phyloP scores from a whole-genome alignment of 768 basidiomycete genomes.

The Hydnomerulius pinastri region DNA sequence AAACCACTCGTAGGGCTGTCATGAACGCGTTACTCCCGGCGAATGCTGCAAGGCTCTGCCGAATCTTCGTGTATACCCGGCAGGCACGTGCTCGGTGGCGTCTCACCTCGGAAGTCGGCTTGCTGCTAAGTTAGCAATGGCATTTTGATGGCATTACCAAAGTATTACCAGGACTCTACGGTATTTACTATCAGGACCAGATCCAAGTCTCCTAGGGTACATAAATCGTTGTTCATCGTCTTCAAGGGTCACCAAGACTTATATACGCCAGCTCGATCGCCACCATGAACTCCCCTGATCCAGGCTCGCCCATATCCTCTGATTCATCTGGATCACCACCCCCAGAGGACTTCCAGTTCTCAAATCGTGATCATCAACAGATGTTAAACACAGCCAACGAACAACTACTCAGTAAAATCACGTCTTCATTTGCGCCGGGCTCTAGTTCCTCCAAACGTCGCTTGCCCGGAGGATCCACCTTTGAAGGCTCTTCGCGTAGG shows the following conservation, averaged over 20 bases:
- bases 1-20: too few species aligned
- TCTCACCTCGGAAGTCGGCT: too few species aligned
- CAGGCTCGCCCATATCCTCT: slow-evolving; percentile 37
- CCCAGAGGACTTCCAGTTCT: slow-evolving; percentile 35
- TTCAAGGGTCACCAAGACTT: not conserved
- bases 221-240: not conserved
- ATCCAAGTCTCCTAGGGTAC: too few species aligned
- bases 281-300: slow-evolving; percentile 39
- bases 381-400: slow-evolving; percentile 17
- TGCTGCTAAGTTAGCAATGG: too few species aligned
- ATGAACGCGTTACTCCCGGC: too few species aligned
- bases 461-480: slow-evolving; percentile 48
- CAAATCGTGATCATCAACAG: slow-evolving; percentile 32
- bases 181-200: too few species aligned
- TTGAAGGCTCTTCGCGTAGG: slow-evolving; percentile 44
- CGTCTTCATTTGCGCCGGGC: slow-evolving; percentile 21
- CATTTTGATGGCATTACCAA: too few species aligned
- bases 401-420: slow-evolving; percentile 17
- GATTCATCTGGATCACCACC: slow-evolving; percentile 41
- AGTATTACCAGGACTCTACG: too few species aligned
- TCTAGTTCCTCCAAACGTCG: slow-evolving; percentile 50
- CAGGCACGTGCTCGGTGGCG: slow-evolving; percentile 19
- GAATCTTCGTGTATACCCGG: too few species aligned
- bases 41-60: too few species aligned
- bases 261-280: not conserved